Conservation (phyloP, 495 filamentous ascomycete genomes). For the Penicillium malachiteum region DNA sequence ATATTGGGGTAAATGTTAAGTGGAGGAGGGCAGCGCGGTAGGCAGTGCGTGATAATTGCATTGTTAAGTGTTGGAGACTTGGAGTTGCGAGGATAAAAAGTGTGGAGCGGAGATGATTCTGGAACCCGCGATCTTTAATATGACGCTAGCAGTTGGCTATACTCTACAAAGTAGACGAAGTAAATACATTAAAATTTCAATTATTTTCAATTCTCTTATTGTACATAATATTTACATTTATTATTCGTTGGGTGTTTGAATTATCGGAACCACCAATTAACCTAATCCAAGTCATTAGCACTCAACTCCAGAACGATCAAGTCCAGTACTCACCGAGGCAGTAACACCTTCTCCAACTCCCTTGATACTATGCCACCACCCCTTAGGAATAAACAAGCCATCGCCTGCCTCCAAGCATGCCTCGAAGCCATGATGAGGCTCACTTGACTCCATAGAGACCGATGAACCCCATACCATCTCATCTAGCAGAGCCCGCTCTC, state of each 20-base stretch:
- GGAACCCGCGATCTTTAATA: conserved; percentile 21
- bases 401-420: conserved; percentile 64
- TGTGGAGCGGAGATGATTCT: conserved; percentile 27
- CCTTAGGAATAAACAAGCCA: conserved; percentile 81
- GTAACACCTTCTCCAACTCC: conserved; percentile 64
- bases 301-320: background rate
- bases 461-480: conserved; percentile 64
- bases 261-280: conserved; percentile 93
- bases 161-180: background rate
- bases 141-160: background rate
- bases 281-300: conserved; percentile 36
- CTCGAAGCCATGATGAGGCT: conserved; percentile 46
- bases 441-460: conserved; percentile 15
- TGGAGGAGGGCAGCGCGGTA: conserved; percentile 33
- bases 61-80: conserved; percentile 9
- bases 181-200: background rate
- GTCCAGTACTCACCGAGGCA: conserved; percentile 56
- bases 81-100: conserved; percentile 7
- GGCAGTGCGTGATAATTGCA: conserved; percentile 29
- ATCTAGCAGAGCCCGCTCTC: conserved; percentile 64
- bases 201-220: background rate
- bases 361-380: conserved; percentile 95
- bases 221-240: too few relatives aligned
- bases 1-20: conserved; percentile 23
- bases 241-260: too few relatives aligned